These are phyloP conservation scores for Cryoendolithus antarcticus DNA, from an alignment of 2,329 filamentous ascomycete genomes.

Conservation along the genomic window DNA sequence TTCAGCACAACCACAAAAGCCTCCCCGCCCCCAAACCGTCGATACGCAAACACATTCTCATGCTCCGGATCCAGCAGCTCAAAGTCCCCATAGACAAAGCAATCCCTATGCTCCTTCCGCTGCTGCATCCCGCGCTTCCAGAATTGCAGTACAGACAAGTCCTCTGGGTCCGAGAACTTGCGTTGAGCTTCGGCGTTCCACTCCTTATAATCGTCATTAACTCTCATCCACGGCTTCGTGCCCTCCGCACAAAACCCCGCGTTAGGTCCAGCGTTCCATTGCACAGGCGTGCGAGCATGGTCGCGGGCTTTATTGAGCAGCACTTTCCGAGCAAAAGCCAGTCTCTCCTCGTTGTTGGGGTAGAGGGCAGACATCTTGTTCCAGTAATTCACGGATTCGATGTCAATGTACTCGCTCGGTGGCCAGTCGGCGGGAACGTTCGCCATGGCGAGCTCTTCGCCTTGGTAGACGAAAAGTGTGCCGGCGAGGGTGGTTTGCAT, in stretches of 20 bases:
- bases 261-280: conserved; percentile 51
- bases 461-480: conserved; percentile 40
- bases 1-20: conserved; percentile 27
- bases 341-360: conserved; percentile 21
- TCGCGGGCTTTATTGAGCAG: conserved; percentile 52
- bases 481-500: conserved; percentile 36
- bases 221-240: conserved; percentile 56
- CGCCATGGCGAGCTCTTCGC: conserved; percentile 39
- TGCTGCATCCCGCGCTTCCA: conserved; percentile 43
- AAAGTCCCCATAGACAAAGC: conserved; percentile 59
- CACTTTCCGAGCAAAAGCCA: conserved; percentile 37
- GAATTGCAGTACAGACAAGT: conserved; percentile 43
- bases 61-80: conserved; percentile 41
- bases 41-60: conserved; percentile 39
- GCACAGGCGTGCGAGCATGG: conserved; percentile 59
- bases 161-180: conserved; percentile 22
- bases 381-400: conserved; percentile 47
- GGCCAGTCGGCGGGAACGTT: conserved; percentile 34
- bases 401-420: conserved; percentile 36
- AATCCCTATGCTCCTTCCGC: conserved; percentile 47
- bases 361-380: conserved; percentile 31
- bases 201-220: conserved; percentile 49
- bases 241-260: conserved; percentile 50
- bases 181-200: conserved; percentile 51
- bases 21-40: conserved; percentile 21